phyloP scores from a whole-genome alignment of 176 grass and related monocot genomes.

The Poa annua region DNA sequence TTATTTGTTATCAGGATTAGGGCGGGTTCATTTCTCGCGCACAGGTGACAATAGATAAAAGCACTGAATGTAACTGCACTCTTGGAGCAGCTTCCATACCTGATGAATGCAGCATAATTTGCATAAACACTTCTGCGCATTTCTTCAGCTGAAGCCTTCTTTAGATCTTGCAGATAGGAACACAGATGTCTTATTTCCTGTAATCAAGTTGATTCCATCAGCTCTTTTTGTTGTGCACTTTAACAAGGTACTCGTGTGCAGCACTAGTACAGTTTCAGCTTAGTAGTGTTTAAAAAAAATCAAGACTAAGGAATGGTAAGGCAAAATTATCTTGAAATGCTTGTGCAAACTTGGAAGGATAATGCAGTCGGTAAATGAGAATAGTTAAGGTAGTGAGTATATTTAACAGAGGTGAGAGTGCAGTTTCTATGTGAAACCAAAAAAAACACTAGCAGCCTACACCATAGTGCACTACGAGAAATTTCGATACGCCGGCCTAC shows the following conservation, averaged over 20 bases:
- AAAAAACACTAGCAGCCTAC: background rate
- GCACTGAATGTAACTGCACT: background rate
- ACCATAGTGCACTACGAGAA: background rate
- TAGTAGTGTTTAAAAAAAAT: background rate
- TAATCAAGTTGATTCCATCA: slow-evolving; percentile 48
- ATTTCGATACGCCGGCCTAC: background rate
- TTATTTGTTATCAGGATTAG: background rate
- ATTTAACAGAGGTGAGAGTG: background rate
- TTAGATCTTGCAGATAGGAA: slow-evolving; percentile 95
- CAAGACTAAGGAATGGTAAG: background rate
- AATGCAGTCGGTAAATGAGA: slow-evolving; percentile 6
- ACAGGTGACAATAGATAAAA: slow-evolving; percentile 21
- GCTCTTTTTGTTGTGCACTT: slow-evolving; percentile 27
- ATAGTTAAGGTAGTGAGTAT: slow-evolving; percentile 15
- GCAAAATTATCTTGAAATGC: slow-evolving; percentile 14
- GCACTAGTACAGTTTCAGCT: slow-evolving; percentile 22
- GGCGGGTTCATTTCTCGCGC: slow-evolving; percentile 21
- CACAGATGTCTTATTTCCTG: slow-evolving; percentile 94
- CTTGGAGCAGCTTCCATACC: slow-evolving; percentile 39
- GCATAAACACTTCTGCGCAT: slow-evolving; percentile 98
- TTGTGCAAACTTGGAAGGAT: slow-evolving; percentile 14
- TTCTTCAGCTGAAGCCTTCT: slow-evolving; percentile 99
- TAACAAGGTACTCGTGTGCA: background rate
- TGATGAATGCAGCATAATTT: slow-evolving; percentile 97
- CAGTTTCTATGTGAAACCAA: background rate